These are phyloP conservation scores for Sanguinoderma infundibulare DNA, from an alignment of 1,284 basidiomycete genomes.

Conservation along the genomic window DNA sequence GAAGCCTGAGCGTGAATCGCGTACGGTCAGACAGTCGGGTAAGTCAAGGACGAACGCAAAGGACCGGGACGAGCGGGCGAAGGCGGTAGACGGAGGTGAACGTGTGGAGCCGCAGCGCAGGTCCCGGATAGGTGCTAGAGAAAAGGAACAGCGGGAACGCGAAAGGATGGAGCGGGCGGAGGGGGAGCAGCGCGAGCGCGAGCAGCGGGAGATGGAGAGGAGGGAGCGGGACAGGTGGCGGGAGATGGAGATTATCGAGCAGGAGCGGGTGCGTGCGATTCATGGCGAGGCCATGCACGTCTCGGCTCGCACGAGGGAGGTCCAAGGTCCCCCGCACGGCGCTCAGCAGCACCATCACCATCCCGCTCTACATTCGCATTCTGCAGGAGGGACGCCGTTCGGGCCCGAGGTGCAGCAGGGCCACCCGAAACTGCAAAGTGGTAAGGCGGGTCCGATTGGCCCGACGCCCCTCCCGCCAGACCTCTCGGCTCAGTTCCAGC, in stretches of 20 bases:
- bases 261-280: conserved; percentile 19
- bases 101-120: conserved; percentile 6
- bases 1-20: conserved; percentile 13
- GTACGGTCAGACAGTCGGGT: not conserved
- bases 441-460: conserved; percentile 13
- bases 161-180: conserved; percentile 20
- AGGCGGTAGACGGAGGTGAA: conserved; percentile 3
- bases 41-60: conserved; percentile 19
- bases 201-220: conserved; percentile 21
- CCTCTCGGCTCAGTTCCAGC: conserved; percentile 17
- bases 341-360: conserved; percentile 27
- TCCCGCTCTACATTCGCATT: conserved; percentile 8
- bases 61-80: conserved; percentile 23
- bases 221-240: no score
- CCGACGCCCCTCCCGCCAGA: conserved; percentile 15
- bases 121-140: conserved; percentile 11
- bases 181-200: conserved; percentile 7
- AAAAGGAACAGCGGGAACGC: conserved; percentile 25
- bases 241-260: conserved; percentile 22
- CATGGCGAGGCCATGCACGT: conserved; percentile 24
- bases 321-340: conserved; percentile 14
- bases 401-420: not conserved
- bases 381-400: conserved; percentile 13
- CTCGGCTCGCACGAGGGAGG: conserved; percentile 10
- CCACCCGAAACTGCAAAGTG: conserved; percentile 10